Evolutionary conservation across 1,284 basidiomycete genomes (phyloP).

Genomic region (Fomes fomentarius): DNA sequence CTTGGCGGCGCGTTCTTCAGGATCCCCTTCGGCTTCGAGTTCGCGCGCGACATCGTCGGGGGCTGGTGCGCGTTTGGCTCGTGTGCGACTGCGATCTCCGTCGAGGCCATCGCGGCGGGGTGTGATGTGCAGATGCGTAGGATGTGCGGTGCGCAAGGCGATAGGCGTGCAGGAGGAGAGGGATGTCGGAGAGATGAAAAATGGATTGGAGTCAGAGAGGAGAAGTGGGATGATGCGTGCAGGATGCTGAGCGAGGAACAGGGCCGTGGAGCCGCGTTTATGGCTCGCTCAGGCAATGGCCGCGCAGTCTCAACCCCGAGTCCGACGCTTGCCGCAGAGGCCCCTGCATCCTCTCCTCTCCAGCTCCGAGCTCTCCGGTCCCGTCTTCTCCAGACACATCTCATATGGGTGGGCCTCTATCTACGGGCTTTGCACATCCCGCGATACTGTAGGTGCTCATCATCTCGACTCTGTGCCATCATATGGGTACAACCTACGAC

Average conservation of each 20-base stretch:
- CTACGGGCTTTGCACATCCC: neutral
- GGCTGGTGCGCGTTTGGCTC: conserved; percentile 21
- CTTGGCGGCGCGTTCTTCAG: conserved; percentile 74
- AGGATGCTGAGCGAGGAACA: neutral
- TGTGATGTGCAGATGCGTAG: neutral
- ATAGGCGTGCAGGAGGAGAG: neutral
- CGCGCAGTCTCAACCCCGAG: neutral
- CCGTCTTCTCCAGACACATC: too few species aligned
- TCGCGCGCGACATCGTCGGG: conserved; percentile 34
- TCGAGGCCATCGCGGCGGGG: conserved; percentile 11
- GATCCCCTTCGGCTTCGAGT: conserved; percentile 79
- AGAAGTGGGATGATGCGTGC: neutral
- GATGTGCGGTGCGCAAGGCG: neutral
- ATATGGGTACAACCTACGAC: too few species aligned
- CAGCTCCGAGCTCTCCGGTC: too few species aligned
- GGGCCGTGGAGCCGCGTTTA: conserved; percentile 13
- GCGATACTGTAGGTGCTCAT: too few species aligned
- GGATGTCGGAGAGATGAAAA: neutral
- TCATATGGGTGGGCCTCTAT: too few species aligned
- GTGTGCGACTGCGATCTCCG: conserved; percentile 6
- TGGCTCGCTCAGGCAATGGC: neutral
- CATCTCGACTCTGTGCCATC: too few species aligned
- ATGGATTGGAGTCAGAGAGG: neutral
- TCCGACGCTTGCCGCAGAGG: neutral
- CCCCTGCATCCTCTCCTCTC: too few species aligned